These are phyloP conservation scores for Glycyrrhiza uralensis DNA, from an alignment of 306 rosid species.

Conservation along the genomic window DNA sequence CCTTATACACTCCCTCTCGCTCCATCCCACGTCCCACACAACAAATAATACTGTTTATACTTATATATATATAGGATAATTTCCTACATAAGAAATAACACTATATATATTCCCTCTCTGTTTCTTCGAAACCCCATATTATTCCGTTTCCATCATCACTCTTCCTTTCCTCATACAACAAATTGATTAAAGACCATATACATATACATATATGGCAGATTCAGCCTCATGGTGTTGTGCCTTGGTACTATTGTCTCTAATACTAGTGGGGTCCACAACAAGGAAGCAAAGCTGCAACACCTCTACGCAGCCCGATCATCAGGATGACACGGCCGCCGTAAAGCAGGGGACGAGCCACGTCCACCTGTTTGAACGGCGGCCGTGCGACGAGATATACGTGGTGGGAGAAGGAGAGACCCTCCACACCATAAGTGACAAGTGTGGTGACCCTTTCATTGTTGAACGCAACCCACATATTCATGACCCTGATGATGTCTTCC, in stretches of 20 bases:
- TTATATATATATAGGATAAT: background rate
- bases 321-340: background rate
- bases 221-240: conserved; percentile 66
- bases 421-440: conserved; percentile 86
- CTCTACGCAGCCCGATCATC: too few species aligned
- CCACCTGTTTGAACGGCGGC: conserved; percentile 34
- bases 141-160: background rate
- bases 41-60: background rate
- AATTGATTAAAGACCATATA: too few species aligned
- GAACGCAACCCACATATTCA: conserved; percentile 88
- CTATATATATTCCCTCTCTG: conserved; percentile 1
- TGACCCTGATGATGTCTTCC: conserved; percentile 92
- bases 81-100: background rate
- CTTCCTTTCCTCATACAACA: background rate
- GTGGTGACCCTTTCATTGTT: conserved; percentile 74
- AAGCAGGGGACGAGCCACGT: conserved; percentile 38
- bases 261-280: conserved; percentile 53
- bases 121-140: background rate
- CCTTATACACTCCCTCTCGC: background rate
- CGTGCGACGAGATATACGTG: conserved; percentile 56
- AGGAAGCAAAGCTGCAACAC: too few species aligned
- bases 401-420: conserved; percentile 90
- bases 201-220: too few species aligned
- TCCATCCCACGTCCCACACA: background rate
- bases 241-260: conserved; percentile 35